These are phyloP conservation scores for Podaxis sp. DNA, from an alignment of 768 basidiomycete genomes.

Conservation along the genomic window DNA sequence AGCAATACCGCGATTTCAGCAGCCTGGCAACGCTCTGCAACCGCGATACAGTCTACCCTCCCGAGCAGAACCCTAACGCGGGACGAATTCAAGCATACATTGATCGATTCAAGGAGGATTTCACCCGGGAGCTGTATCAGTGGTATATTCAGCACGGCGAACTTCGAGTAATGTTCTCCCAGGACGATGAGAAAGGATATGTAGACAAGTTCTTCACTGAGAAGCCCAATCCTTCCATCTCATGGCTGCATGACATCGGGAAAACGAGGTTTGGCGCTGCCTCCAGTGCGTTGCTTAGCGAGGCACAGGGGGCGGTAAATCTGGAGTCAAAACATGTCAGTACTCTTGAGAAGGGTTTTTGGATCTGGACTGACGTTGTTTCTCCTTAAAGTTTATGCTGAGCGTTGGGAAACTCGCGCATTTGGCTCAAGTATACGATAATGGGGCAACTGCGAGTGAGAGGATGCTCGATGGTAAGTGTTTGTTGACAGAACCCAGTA, in stretches of 20 bases:
- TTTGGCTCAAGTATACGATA: constrained; percentile 73
- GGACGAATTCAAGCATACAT: constrained; percentile 67
- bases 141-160: constrained; percentile 94
- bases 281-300: constrained; percentile 56
- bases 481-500: background rate
- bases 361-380: background rate
- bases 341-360: constrained; percentile 14
- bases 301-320: constrained; percentile 50
- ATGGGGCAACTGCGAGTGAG: constrained; percentile 41
- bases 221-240: constrained; percentile 53
- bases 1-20: constrained; percentile 81
- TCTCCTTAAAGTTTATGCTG: constrained; percentile 64
- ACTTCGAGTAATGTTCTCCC: constrained; percentile 75
- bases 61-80: constrained; percentile 59
- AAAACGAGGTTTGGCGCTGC: constrained; percentile 63
- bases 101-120: constrained; percentile 73
- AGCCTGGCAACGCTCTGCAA: constrained; percentile 85
- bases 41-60: constrained; percentile 56
- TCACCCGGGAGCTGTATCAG: constrained; percentile 84
- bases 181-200: constrained; percentile 60
- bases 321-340: constrained; percentile 77
- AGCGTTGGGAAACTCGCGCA: constrained; percentile 87
- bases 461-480: constrained; percentile 50
- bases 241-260: constrained; percentile 88
- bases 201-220: constrained; percentile 71